A percentile compares a stretch with the other conserved stretches of the same genome.
Conservation (phyloP, 2,329 filamentous ascomycete species). For the Venturia oleaginea region DNA sequence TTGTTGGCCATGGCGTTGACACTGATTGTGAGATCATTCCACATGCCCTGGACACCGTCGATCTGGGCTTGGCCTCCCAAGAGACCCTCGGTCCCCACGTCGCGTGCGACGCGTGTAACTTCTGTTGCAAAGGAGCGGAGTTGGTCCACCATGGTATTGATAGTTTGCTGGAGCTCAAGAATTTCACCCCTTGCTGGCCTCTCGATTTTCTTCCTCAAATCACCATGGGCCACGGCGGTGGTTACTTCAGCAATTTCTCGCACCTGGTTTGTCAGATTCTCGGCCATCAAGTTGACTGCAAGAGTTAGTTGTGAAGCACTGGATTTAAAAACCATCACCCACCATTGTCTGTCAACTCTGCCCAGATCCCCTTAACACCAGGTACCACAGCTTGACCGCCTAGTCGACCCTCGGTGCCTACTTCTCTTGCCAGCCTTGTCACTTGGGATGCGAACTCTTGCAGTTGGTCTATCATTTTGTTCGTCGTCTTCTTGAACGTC, state of each 20-base stretch:
- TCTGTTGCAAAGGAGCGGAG: slow-evolving; percentile 57
- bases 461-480: slow-evolving; percentile 97
- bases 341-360: slow-evolving; percentile 68
- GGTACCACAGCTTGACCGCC: slow-evolving; percentile 90
- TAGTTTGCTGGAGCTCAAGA: slow-evolving; percentile 83
- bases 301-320: slow-evolving; percentile 20
- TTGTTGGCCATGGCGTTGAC: slow-evolving; percentile 47
- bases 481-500: slow-evolving; percentile 95
- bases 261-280: slow-evolving; percentile 95
- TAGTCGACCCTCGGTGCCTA: slow-evolving; percentile 89
- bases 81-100: slow-evolving; percentile 56
- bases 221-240: slow-evolving; percentile 86
- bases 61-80: slow-evolving; percentile 56
- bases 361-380: slow-evolving; percentile 94
- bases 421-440: slow-evolving; percentile 85
- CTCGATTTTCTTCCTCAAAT: slow-evolving; percentile 91
- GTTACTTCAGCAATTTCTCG: slow-evolving; percentile 96
- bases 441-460: slow-evolving; percentile 96
- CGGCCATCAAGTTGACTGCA: slow-evolving; percentile 91
- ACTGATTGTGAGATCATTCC: slow-evolving; percentile 53
- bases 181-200: slow-evolving; percentile 93
- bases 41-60: slow-evolving; percentile 56
- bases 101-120: slow-evolving; percentile 54
- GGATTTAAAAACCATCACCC: slow-evolving; percentile 20
- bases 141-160: slow-evolving; percentile 59